Evolutionary conservation across 192 early-diverging fungal genomes (phyloP), one percentile per base, ranked within the genome.

Genomic region (Rhizophagus prolifer): DNA sequence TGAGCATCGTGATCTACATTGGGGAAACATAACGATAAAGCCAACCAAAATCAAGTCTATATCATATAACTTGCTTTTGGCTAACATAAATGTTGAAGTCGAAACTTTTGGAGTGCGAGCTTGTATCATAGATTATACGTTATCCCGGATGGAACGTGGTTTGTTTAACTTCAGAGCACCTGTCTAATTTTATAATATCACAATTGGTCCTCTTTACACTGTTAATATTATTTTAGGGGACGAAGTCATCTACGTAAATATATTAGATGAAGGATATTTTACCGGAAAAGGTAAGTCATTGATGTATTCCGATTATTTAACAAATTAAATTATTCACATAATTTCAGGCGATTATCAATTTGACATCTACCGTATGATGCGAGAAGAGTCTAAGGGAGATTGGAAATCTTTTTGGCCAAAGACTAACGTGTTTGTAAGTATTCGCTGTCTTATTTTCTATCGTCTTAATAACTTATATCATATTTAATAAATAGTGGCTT

Each of bases 351-450:
- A 93, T 77, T 88, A 89, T 61, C 92, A 93, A 79, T 93, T 82
- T 75, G 92, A 93, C 31, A 87, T 93, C 46, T 93, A 93, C 63
- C 83, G 92, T 36, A 85, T 88, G 81, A 93, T 93, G 92, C 85
- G 85, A 34, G 78, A 79, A 41, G 76, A 78, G 13, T 70, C 81
- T 12, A 75, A 70, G 7, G 77, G 76, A n/a, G 78, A 88, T 41
- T 88, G 87, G 87, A 64, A 74, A 1, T 62, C 71, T 10, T 87
- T 82, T 36, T 78, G 77, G 34, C 83, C 87, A 6, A 78, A 77
- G 44, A 87, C 83, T 9, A 88, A 88, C 74, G 78, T 87, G 54
- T 79, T 82, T 70, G 86, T 87, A 80, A 81, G 86, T 82, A 44
- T 25, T 16, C 2, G 21, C 4, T 12, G 8, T 1, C 28, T 30